Conservation (phyloP, 495 filamentous ascomycete species). For the Lasiosphaeriaceae sp. region DNA sequence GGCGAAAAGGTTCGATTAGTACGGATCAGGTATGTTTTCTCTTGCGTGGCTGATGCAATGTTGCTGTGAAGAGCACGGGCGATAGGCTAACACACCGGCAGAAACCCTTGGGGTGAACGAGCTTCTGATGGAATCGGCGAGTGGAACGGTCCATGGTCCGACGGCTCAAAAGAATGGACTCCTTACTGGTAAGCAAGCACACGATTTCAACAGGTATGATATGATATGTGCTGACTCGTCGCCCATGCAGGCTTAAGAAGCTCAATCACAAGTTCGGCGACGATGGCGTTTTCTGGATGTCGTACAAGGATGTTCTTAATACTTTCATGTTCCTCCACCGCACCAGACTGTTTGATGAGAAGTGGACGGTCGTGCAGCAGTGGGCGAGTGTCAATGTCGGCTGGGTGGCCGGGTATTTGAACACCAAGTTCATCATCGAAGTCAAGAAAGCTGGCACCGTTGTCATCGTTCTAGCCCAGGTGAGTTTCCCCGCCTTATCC, state of each 20-base stretch:
- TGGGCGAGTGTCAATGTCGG: conserved; percentile 14
- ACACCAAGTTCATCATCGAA: conserved; percentile 65
- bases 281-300: conserved; percentile 56
- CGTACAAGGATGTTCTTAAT: conserved; percentile 56
- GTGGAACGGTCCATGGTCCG: conserved; percentile 66
- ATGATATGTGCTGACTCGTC: not conserved
- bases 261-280: conserved; percentile 71
- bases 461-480: conserved; percentile 65
- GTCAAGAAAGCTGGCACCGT: conserved; percentile 57
- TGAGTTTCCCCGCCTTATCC: not conserved
- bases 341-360: conserved; percentile 66
- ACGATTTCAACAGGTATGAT: not conserved
- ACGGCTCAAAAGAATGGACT: conserved; percentile 72
- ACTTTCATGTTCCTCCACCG: conserved; percentile 69
- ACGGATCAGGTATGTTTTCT: conserved; percentile 42
- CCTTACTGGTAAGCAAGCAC: conserved; percentile 47
- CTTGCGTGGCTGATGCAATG: conserved; percentile 4
- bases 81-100: not conserved
- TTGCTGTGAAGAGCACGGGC: too few species aligned
- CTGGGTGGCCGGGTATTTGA: conserved; percentile 66
- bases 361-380: conserved; percentile 60
- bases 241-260: conserved; percentile 49
- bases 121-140: conserved; percentile 42
- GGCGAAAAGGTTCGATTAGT: conserved; percentile 47
- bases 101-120: conserved; percentile 65